phyloP scores from a whole-genome alignment of 306 rosid species.

The Cucurbita argyrosperma region DNA sequence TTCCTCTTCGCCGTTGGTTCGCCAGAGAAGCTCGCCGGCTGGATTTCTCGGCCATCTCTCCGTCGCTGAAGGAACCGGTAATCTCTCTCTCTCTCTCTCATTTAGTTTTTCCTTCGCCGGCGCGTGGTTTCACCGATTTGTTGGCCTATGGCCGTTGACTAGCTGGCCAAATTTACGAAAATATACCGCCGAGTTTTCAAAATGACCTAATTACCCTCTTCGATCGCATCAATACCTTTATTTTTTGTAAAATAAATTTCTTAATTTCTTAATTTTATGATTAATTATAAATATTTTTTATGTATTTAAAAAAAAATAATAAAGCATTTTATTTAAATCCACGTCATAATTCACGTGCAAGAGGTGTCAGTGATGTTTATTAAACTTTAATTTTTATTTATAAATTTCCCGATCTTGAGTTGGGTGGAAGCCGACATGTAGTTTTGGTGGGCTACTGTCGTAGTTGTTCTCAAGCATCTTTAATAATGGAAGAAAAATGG shows the following conservation, averaged over 20 bases:
- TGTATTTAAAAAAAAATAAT: background rate
- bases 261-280: too few relatives aligned
- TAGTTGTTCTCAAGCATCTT: background rate
- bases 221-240: background rate
- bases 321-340: background rate
- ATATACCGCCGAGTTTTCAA: background rate
- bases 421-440: slow-evolving; percentile 1
- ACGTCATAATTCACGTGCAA: slow-evolving; percentile 1
- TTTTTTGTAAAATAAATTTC: background rate
- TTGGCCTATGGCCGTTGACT: background rate
- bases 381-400: background rate
- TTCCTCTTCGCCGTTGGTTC: slow-evolving; percentile 33
- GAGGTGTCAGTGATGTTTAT: background rate
- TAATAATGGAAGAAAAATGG: background rate
- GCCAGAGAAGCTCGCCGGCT: slow-evolving; percentile 94
- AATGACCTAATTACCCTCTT: background rate
- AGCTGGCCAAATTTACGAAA: background rate
- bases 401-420: background rate
- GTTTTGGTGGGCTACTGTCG: background rate
- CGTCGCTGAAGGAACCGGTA: slow-evolving; percentile 25
- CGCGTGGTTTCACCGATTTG: background rate
- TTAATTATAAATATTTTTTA: too few relatives aligned
- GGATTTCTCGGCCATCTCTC: slow-evolving; percentile 54
- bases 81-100: slow-evolving; percentile 5
- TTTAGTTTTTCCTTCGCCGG: background rate